Base-by-base conservation (phyloP, 139 green algal species). In the Diplosphaera chodatii region DNA sequence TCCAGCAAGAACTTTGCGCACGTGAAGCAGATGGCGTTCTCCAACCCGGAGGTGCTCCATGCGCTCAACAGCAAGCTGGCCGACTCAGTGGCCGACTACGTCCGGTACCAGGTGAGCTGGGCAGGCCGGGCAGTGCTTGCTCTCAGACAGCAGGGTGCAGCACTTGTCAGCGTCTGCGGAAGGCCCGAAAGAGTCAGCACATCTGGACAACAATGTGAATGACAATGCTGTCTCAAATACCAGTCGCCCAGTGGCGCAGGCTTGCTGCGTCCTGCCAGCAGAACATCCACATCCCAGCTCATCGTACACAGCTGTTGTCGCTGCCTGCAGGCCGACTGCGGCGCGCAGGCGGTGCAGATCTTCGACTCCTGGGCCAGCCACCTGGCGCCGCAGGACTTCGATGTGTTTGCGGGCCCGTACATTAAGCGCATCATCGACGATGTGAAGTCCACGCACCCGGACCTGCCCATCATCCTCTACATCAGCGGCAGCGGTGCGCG, bases 401-500 rank as follows among this genome's bases (percentile, higher is more conserved):
- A 98, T 55, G 78, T 95, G 22, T 98, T 96, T 77, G 73, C 81
- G 3, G 87, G 74, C 4, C 91, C 91, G 27, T 96, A 97, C 85
- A 85, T 94, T 69, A 88, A 89, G 70, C 85, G 89, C 74, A 88
- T 93, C 68, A 82, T 93, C 21, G 59, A 77, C 32, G 74, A 72
- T 21, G 81, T 82, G 59, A 72, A 85, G 77, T 55, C 77, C 71
- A 82, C 70, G 63, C 77, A 84, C 86, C 91, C 92, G 31, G 77
- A 94, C 78, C 85, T 98, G 68, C 90, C 90, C 64, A 87, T 97
- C 79, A 97, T 97, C 76, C 87, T 98, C 37, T 98, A 97, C 89
- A 96, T 96, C 86, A 91, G 82, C 55, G 84, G 84, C 78, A 89
- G 82, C 65, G 92, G 37, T 48, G 37, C 37, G 37, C 37, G 10